Evolutionary conservation across 768 basidiomycete species (phyloP), one percentile per base, ranked within the genome.

Genomic region (Postia placenta): DNA sequence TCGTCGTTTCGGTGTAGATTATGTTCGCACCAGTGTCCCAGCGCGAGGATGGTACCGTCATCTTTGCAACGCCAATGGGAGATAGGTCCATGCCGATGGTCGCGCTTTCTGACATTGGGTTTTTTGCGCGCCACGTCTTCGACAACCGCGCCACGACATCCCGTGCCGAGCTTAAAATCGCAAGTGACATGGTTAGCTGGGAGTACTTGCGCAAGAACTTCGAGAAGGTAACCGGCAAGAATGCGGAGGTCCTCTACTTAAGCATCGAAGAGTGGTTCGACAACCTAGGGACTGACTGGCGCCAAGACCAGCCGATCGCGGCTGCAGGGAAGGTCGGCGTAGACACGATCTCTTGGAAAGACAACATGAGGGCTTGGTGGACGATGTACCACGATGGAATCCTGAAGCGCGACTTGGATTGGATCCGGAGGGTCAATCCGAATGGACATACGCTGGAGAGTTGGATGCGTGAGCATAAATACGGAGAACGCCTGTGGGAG

Each of bases 341-440:
- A 36, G 59, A 51, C 30, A 43, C 51, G 39, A 61, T 56, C 45
- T 57, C 55, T n/a, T 62, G 54, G 54, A 22, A 25, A 27, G 19
- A 49, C 60, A 75, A 71, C 56, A 75, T 75, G 56, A 60, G 61
- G 22, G 68, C 63, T 2, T 75, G 69, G 60, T 78, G 71, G 72
- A 62, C 63, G 11, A 47, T 67, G 45, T 77, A 64, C 63, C 57
- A 71, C 25, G 75, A 78, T 45, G 68, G 69, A 51, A 55, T 75
- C 28, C 57, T 77, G 35, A 64, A 60, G 53, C 60, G 69, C 53
- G 69, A 78, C 51, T 68, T 73, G 66, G 67, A 69, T 4, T 75
- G 73, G 72, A 63, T 75, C 22, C 57, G 67, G 42, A 62, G 56
- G 11, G 57, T 73, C 14, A 64, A 75, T 58, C 71, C 74, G 1